These are phyloP conservation scores for Pleomassaria siparia DNA, from an alignment of 2,329 filamentous ascomycete species.

Conservation along the genomic window DNA sequence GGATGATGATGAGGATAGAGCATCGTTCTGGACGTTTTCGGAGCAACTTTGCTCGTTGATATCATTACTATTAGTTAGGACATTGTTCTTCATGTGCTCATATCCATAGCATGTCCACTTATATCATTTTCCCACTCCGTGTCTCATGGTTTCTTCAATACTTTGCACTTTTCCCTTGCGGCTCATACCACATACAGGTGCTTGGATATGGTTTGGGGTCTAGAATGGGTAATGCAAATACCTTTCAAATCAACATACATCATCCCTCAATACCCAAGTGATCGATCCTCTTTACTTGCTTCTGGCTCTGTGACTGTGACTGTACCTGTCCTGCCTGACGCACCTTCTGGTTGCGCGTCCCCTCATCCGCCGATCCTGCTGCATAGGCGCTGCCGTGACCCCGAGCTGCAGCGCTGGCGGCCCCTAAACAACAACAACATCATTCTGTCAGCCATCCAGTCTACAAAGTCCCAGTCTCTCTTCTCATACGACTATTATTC, in stretches of 20 bases:
- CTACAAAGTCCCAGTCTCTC: too few species aligned
- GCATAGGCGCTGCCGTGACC: conserved; percentile 27
- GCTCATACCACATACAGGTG: too few species aligned
- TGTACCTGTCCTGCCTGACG: conserved; percentile 14
- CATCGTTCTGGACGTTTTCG: not conserved
- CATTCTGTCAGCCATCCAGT: too few species aligned
- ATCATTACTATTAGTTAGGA: not conserved
- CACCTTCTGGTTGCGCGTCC: conserved; percentile 12
- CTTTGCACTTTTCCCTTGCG: too few species aligned
- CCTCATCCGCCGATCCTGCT: conserved; percentile 19
- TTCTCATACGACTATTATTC: too few species aligned
- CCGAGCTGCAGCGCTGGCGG: conserved; percentile 20
- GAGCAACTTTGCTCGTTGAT: not conserved
- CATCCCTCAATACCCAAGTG: conserved; percentile 40
- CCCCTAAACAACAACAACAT: too few species aligned
- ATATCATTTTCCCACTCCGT: too few species aligned
- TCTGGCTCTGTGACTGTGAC: conserved; percentile 8
- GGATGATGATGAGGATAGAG: not conserved
- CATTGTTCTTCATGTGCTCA: not conserved
- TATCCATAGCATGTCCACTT: too few species aligned
- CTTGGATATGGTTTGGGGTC: too few species aligned
- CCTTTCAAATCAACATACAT: too few species aligned
- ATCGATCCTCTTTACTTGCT: conserved; percentile 26
- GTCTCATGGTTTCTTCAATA: too few species aligned
- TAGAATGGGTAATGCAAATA: too few species aligned